Evolutionary conservation across 1,284 basidiomycete genomes (phyloP).

Genomic region (Fistulinella cinereoalba): DNA sequence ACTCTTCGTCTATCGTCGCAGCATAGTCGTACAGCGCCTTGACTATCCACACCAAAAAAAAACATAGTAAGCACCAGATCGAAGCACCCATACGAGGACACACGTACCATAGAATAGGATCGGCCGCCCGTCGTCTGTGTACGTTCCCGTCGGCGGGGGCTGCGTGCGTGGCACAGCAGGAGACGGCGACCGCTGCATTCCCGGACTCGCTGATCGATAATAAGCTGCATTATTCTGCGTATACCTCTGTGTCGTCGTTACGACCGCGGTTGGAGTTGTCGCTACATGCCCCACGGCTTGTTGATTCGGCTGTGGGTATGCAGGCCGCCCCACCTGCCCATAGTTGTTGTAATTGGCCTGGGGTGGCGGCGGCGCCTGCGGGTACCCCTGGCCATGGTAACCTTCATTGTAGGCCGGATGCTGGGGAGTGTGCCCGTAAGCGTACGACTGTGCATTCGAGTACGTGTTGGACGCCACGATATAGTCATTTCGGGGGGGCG

Average conservation of each 20-base stretch:
- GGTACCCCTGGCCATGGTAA: slow-evolving; percentile 11
- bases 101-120: slow-evolving; percentile 80
- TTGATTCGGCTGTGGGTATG: slow-evolving; percentile 13
- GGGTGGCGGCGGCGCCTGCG: slow-evolving; percentile 12
- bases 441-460: slow-evolving; percentile 7
- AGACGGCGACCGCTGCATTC: slow-evolving; percentile 33
- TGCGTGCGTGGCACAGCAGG: slow-evolving; percentile 33
- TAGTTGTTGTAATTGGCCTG: slow-evolving; percentile 14
- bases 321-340: slow-evolving; percentile 3
- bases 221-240: slow-evolving; percentile 8
- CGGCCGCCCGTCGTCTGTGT: slow-evolving; percentile 73
- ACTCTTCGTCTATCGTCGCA: slow-evolving; percentile 85
- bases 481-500: slow-evolving; percentile 23
- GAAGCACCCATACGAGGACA: background rate
- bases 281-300: slow-evolving; percentile 6
- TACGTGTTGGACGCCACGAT: slow-evolving; percentile 13
- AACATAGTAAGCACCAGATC: too few species aligned
- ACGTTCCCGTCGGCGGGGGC: slow-evolving; percentile 59
- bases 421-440: slow-evolving; percentile 19
- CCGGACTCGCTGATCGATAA: slow-evolving; percentile 22
- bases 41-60: slow-evolving; percentile 52
- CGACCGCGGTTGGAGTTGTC: background rate
- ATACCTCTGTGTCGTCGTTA: slow-evolving; percentile 10
- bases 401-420: slow-evolving; percentile 16
- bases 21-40: slow-evolving; percentile 91